Evolutionary conservation across 1,139 yeast genomes (phyloP).

Genomic region (Debaryomycetaceae sp.): DNA sequence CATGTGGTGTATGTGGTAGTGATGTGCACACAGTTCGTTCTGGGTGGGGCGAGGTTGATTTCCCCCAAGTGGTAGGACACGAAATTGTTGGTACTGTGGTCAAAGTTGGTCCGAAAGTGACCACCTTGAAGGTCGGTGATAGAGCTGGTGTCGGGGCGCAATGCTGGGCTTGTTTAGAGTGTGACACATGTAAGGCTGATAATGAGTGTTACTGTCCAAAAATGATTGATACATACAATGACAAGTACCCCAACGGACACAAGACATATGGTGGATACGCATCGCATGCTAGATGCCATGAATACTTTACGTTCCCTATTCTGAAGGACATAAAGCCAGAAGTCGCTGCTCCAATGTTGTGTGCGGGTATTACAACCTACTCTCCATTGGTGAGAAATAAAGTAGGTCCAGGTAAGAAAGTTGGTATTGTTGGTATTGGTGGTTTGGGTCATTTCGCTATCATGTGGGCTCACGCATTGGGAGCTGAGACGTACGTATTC

Average conservation of each 20-base stretch:
- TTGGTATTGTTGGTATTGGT: conserved; percentile 58
- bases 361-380: conserved; percentile 53
- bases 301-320: conserved; percentile 45
- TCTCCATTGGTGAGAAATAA: conserved; percentile 46
- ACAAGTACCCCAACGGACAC: conserved; percentile 39
- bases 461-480: conserved; percentile 54
- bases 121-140: conserved; percentile 35
- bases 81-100: conserved; percentile 47
- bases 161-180: conserved; percentile 40
- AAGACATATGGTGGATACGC: conserved; percentile 56
- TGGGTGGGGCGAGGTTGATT: conserved; percentile 33
- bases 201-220: conserved; percentile 49
- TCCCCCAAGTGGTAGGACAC: conserved; percentile 43
- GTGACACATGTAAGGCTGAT: conserved; percentile 38
- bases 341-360: conserved; percentile 48
- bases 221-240: conserved; percentile 41
- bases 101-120: conserved; percentile 37
- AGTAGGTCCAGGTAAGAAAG: conserved; percentile 36
- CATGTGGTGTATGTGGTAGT: conserved; percentile 41
- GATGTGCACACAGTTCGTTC: conserved; percentile 43
- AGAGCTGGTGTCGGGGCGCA: conserved; percentile 55
- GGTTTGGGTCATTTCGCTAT: conserved; percentile 63
- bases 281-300: conserved; percentile 45
- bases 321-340: conserved; percentile 42
- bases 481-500: conserved; percentile 55